These are phyloP conservation scores for Turnera subulata DNA, from an alignment of 345 rosid species.

Conservation along the genomic window DNA sequence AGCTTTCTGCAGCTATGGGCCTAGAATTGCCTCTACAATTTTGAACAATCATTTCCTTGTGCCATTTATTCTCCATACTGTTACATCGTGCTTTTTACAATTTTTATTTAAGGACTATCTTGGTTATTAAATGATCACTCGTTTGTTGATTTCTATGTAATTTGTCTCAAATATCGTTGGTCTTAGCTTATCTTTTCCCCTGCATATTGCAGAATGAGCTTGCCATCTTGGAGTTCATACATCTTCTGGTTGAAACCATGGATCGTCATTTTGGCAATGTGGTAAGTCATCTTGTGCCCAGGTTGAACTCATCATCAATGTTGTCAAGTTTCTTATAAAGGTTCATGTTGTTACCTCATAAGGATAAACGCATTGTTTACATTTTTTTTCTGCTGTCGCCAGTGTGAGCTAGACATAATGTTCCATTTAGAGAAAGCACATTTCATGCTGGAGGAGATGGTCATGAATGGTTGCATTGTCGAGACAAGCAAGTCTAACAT, in stretches of 20 bases:
- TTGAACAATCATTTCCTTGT: too few relatives aligned
- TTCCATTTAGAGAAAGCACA: conserved; percentile 98
- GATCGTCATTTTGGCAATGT: conserved; percentile 97
- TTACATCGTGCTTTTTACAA: too few relatives aligned
- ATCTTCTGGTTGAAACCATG: conserved; percentile 95
- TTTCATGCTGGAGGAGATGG: conserved; percentile 98
- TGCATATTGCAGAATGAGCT: conserved; percentile 62
- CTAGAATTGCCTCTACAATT: too few relatives aligned
- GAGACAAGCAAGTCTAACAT: conserved; percentile 94
- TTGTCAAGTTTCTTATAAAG: background rate
- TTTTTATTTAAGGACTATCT: too few relatives aligned
- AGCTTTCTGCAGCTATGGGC: too few relatives aligned
- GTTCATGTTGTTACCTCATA: background rate
- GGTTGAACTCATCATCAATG: background rate
- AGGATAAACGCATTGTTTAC: background rate
- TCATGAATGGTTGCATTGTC: conserved; percentile 88
- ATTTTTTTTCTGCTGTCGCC: conserved; percentile 9
- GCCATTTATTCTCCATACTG: too few relatives aligned
- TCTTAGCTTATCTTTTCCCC: background rate
- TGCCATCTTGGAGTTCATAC: conserved; percentile 91
- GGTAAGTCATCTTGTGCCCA: conserved; percentile 37
- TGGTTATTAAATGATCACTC: too few relatives aligned
- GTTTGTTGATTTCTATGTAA: background rate
- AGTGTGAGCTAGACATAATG: conserved; percentile 99
- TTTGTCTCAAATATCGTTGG: too few relatives aligned